A percentile compares a stretch with the other conserved stretches of the same genome.
Conservation (phyloP, 2,329 filamentous ascomycete species). For the Epichloe typhina region DNA sequence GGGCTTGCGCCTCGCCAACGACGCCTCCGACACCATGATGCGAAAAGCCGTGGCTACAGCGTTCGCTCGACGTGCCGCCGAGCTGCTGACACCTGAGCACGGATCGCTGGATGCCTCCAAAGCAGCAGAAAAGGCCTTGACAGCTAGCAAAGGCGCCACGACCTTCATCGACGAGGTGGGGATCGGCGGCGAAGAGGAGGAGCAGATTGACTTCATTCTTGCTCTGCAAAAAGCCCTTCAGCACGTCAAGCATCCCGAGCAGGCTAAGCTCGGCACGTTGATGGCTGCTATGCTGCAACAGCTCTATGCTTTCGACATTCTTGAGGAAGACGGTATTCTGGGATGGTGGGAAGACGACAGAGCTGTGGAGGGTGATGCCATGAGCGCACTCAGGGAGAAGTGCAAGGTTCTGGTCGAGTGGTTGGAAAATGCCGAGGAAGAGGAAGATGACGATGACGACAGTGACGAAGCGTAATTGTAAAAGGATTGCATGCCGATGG, state of each 20-base stretch:
- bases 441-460: slow-evolving; percentile 55
- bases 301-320: slow-evolving; percentile 68
- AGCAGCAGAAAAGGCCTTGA: slow-evolving; percentile 51
- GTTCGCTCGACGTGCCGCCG: slow-evolving; percentile 68
- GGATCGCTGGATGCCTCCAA: slow-evolving; percentile 45
- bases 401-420: slow-evolving; percentile 73
- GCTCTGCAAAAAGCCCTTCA: slow-evolving; percentile 70
- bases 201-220: slow-evolving; percentile 77
- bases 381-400: slow-evolving; percentile 59
- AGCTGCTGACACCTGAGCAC: slow-evolving; percentile 43
- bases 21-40: slow-evolving; percentile 81
- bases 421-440: slow-evolving; percentile 62
- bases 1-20: slow-evolving; percentile 78
- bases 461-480: slow-evolving; percentile 17
- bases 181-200: slow-evolving; percentile 51
- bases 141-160: slow-evolving; percentile 35
- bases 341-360: slow-evolving; percentile 75
- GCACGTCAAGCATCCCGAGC: slow-evolving; percentile 45
- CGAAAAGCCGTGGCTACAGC: slow-evolving; percentile 75
- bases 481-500: not conserved
- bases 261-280: slow-evolving; percentile 41
- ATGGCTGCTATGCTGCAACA: slow-evolving; percentile 71
- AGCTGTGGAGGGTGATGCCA: slow-evolving; percentile 51
- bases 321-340: slow-evolving; percentile 81
- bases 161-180: slow-evolving; percentile 47